Base-by-base conservation (phyloP, 2,329 filamentous ascomycete genomes). In the Pseudogymnoascus sp. region DNA sequence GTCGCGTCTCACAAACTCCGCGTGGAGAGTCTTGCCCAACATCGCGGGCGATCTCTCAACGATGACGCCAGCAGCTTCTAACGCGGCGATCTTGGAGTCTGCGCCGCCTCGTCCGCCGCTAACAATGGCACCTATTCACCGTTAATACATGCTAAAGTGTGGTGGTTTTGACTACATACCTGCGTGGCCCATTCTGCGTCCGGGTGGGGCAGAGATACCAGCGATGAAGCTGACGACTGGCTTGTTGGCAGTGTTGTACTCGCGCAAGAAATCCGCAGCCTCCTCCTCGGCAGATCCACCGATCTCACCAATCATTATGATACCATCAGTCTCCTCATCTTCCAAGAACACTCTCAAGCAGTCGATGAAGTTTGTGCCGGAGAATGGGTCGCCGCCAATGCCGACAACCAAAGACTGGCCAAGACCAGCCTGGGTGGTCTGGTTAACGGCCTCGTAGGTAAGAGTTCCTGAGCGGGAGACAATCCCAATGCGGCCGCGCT, bases 231-330 rank as follows among this genome's bases (percentile, higher is more conserved):
- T 91, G 72, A 97, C 94, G 65, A 96, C 92, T 72, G 94, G 94
- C 87, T 97, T 99, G 74, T 92, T 89, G 76, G 87, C 82, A 64
- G 87, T 92, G 85, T 99, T 97, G 83, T 94, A 85, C 76, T 86
- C 82, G 82, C 90, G 91, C 75, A 97, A 81, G 84, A 95, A 99
- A 72, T 97, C 94, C 72, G 94, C 93, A 39, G 94, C 94, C 72
- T 99, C 94, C 82, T 99, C 94, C 82, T 99, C 94, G 64, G 94
- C 94, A 65, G 90, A 91, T 67, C 94, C 94, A 79, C 94, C 94
- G 75, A 99, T 97, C 82, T 97, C 94, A 75, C 94, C 94, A 76
- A 99, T 97, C 94, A 99, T 97, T 82, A 99, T 97, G 80, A 99
- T 97, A 75, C 94, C 94, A 75, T 99, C 94, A 39, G 94, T 99